These are phyloP conservation scores for Coemansia asiatica DNA, from an alignment of 192 early-diverging fungal genomes.

Conservation along the genomic window DNA sequence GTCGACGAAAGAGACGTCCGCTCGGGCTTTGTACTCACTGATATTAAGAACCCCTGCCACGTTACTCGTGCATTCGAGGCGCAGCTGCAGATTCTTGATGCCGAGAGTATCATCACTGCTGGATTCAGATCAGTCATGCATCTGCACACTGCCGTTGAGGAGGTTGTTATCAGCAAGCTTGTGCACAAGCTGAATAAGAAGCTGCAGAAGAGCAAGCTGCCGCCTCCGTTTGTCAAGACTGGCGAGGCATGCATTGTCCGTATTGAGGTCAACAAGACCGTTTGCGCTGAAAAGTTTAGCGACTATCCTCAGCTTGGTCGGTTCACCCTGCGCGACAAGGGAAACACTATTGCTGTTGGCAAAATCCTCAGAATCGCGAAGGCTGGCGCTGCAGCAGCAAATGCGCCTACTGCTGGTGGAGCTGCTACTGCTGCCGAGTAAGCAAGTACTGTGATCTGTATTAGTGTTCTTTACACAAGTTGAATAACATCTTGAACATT, in stretches of 20 bases:
- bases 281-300: constrained; percentile 86
- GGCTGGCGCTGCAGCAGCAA: constrained; percentile 3
- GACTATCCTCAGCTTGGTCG: constrained; percentile 90
- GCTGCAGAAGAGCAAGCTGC: constrained; percentile 79
- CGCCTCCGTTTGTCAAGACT: constrained; percentile 93
- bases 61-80: constrained; percentile 80
- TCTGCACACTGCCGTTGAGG: constrained; percentile 84
- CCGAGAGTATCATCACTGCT: constrained; percentile 94
- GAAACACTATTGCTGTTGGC: constrained; percentile 83
- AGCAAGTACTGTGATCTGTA: background rate
- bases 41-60: constrained; percentile 75
- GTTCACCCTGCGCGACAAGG: constrained; percentile 98
- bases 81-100: constrained; percentile 86
- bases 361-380: constrained; percentile 81
- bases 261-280: constrained; percentile 71
- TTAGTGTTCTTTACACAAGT: too few relatives aligned
- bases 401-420: constrained; percentile 6
- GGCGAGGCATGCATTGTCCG: constrained; percentile 85
- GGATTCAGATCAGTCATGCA: constrained; percentile 95
- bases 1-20: constrained; percentile 92
- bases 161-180: constrained; percentile 77
- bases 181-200: constrained; percentile 93
- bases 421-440: constrained; percentile 16
- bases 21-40: constrained; percentile 87
- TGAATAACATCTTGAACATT: too few relatives aligned